These are phyloP conservation scores for Daedaleopsis sinensis DNA, from an alignment of 768 basidiomycete species.

Conservation along the genomic window DNA sequence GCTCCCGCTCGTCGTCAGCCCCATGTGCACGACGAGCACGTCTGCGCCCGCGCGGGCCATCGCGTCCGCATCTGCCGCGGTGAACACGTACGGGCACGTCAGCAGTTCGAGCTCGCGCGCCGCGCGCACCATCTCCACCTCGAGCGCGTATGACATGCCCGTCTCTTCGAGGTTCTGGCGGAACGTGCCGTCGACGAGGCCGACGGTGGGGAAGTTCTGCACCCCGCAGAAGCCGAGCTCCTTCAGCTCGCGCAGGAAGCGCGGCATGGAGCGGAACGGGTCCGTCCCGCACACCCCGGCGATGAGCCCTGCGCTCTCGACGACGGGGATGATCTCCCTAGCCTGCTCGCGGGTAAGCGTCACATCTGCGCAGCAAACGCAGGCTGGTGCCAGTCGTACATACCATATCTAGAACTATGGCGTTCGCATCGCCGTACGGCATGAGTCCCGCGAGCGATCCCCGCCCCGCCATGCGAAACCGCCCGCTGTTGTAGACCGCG, in stretches of 20 bases:
- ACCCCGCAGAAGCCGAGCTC: conserved; percentile 25
- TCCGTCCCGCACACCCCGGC: conserved; percentile 26
- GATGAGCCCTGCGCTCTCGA: conserved; percentile 16
- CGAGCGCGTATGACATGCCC: conserved; percentile 24
- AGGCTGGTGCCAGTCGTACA: background rate
- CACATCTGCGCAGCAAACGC: background rate
- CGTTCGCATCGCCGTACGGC: conserved; percentile 19
- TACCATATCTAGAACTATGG: conserved; percentile 16
- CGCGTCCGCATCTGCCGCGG: conserved; percentile 14
- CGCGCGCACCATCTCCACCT: conserved; percentile 25
- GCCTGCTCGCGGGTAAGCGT: conserved; percentile 5
- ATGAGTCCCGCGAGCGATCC: conserved; percentile 18
- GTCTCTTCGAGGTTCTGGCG: conserved; percentile 27
- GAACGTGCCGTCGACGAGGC: conserved; percentile 24
- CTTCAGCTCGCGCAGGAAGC: conserved; percentile 20
- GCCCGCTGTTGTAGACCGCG: conserved; percentile 14
- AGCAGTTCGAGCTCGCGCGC: conserved; percentile 22
- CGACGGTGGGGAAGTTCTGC: conserved; percentile 28
- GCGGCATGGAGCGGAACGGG: conserved; percentile 25
- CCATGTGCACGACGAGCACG: conserved; percentile 25
- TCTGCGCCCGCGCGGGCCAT: conserved; percentile 25
- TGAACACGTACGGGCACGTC: conserved; percentile 25
- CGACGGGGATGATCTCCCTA: conserved; percentile 21
- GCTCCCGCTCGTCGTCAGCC: conserved; percentile 24
- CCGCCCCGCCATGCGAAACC: conserved; percentile 17